These are phyloP conservation scores for Heimioporus sp. DNA, from an alignment of 768 basidiomycete species.

Conservation along the genomic window DNA sequence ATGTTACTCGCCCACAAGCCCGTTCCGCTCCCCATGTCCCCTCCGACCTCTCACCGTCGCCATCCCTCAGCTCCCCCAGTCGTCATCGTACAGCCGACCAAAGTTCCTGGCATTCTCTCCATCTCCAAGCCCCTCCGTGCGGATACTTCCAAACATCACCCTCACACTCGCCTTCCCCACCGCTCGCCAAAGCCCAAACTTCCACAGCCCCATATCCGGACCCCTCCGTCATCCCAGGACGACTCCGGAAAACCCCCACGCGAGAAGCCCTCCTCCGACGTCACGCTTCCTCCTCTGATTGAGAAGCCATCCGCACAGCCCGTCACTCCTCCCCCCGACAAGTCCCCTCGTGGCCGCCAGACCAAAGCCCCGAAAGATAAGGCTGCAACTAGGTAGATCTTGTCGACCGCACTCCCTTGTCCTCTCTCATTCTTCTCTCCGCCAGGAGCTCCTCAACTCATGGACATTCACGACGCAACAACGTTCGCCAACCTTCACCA, in stretches of 20 bases:
- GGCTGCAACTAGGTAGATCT: conserved; percentile 39
- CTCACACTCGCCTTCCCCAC: conserved; percentile 33
- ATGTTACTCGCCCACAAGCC: conserved; percentile 47
- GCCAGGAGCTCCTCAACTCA: conserved; percentile 47
- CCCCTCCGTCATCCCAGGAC: conserved; percentile 13
- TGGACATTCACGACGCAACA: conserved; percentile 46
- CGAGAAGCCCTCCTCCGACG: conserved; percentile 24
- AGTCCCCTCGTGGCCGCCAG: conserved; percentile 32
- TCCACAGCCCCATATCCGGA: conserved; percentile 15
- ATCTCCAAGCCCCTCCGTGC: conserved; percentile 55
- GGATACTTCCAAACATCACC: conserved; percentile 35
- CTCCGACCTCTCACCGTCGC: conserved; percentile 48
- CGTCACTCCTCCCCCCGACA: conserved; percentile 24
- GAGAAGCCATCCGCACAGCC: conserved; percentile 27
- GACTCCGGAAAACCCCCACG: conserved; percentile 31
- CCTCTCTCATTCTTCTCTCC: conserved; percentile 6
- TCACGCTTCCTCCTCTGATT: conserved; percentile 30
- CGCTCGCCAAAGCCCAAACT: conserved; percentile 38
- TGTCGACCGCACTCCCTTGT: background rate
- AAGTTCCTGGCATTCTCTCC: conserved; percentile 69
- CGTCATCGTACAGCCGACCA: conserved; percentile 68
- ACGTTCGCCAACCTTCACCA: conserved; percentile 62
- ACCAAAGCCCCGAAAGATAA: conserved; percentile 44
- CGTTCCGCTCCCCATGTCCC: conserved; percentile 29
- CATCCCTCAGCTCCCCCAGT: conserved; percentile 69